Evolutionary conservation across 2,329 filamentous ascomycete genomes (phyloP), one percentile per base, ranked within the genome.

Genomic region (Ceratocystiopsis minuta): DNA sequence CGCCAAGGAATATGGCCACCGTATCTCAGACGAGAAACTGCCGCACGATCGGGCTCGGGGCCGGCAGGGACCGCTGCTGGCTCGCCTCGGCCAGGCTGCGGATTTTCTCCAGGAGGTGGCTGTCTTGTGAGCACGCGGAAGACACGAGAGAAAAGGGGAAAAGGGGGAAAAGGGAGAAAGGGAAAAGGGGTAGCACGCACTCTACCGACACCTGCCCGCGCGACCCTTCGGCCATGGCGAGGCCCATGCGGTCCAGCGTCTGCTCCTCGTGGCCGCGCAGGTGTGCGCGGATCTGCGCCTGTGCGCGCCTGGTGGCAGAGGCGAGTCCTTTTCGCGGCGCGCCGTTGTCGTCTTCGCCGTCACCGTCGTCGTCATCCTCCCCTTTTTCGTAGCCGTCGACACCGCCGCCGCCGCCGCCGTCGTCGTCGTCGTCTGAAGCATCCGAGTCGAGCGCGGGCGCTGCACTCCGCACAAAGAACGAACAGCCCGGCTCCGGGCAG

Each of bases 401-500:
- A 14, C 34, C 36, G 3, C 34, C n/a, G 15, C 41, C 42, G 4
- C 40, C 37, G 28, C 24, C 34, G 10, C 37, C 43, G n/a, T 24
- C 36, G 16, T 38, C 36, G 13, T 40, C 39, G 15, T 40, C 42
- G 16, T 38, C 36, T 4, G 35, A 28, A 3, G 68, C n/a, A 1
- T 34, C 24, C 24, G 24, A 6, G 37, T 32, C 28, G 32, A 16
- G 7, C 6, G 37, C 34, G 1, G 36, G 42, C 9, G 40, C 42
- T 6, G 47, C 47, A 12, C 42, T 43, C 46, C 76, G 75, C 12
- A 83, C 72, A 35, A 76, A 65, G 49, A 75, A 75, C 34, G 60
- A 60, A 51, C 80, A 85, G 18, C 68, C 75, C 12, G 74, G 70
- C 46, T 78, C 66, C 5, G 68, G 67, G 51, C 80, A 85, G 1